Conservation (phyloP, 371 early-diverging fungal species). For the Mucor racemosus region DNA sequence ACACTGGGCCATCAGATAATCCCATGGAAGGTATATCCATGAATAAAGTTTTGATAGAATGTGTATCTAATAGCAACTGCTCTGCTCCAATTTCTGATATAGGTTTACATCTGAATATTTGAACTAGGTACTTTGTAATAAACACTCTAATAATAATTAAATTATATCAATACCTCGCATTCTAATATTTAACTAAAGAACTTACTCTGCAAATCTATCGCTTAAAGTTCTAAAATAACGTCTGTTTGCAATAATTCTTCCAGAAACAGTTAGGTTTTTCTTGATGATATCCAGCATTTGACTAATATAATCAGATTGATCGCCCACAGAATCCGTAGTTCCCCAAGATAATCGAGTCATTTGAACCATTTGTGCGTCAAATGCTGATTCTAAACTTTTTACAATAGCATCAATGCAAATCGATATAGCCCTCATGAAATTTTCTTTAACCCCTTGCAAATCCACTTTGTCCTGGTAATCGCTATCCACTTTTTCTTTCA, state of each 20-base stretch:
- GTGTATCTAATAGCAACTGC: slow-evolving; percentile 91
- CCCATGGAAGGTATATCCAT: slow-evolving; percentile 74
- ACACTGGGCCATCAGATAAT: slow-evolving; percentile 42
- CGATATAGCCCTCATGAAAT: slow-evolving; percentile 69
- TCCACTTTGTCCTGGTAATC: slow-evolving; percentile 67
- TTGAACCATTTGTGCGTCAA: slow-evolving; percentile 68
- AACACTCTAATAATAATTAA: slow-evolving; percentile 55
- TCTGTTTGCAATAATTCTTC: slow-evolving; percentile 66
- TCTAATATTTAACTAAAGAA: not conserved
- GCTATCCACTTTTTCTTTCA: slow-evolving; percentile 78
- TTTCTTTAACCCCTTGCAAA: slow-evolving; percentile 75
- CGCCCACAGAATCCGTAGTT: slow-evolving; percentile 84
- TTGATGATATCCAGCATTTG: slow-evolving; percentile 61
- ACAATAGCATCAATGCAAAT: slow-evolving; percentile 71
- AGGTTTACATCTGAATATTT: slow-evolving; percentile 75
- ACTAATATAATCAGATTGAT: slow-evolving; percentile 89
- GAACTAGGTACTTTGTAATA: slow-evolving; percentile 62
- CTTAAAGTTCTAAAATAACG: slow-evolving; percentile 86
- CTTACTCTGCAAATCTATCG: slow-evolving; percentile 91
- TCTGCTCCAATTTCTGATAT: slow-evolving; percentile 90
- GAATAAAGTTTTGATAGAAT: slow-evolving; percentile 81
- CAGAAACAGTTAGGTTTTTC: slow-evolving; percentile 56
- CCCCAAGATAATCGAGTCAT: slow-evolving; percentile 85
- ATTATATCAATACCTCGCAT: not conserved
- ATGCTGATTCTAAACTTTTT: slow-evolving; percentile 60